A percentile compares a stretch with the other conserved stretches of the same genome.
phyloP scores from a whole-genome alignment of 257 asterid species.

The Echites panduratus region DNA sequence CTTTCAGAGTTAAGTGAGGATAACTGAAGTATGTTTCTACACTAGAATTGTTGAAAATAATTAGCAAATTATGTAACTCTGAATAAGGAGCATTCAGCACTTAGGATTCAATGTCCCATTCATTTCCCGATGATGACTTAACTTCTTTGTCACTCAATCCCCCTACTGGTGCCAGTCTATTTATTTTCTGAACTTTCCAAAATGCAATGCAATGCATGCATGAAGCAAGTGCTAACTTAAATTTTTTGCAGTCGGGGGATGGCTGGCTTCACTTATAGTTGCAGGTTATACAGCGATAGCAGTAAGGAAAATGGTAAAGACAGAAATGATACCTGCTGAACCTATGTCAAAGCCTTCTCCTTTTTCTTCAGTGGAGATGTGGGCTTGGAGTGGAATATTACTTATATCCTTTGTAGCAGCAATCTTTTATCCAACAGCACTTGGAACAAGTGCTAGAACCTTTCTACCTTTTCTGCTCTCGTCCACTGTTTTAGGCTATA shows the following conservation, averaged over 20 bases:
- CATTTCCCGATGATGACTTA: background rate
- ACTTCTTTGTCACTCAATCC: background rate
- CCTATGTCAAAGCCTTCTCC: constrained; percentile 93
- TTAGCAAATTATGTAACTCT: background rate
- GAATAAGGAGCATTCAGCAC: background rate
- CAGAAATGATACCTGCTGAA: constrained; percentile 81
- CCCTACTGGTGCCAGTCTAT: background rate
- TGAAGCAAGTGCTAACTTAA: background rate
- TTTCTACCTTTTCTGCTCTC: constrained; percentile 94
- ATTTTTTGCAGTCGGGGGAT: constrained; percentile 65
- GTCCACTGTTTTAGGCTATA: constrained; percentile 80
- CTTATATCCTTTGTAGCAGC: constrained; percentile 64
- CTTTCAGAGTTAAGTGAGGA: background rate
- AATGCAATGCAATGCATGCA: background rate
- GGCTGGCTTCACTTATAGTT: constrained; percentile 85
- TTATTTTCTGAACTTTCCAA: background rate
- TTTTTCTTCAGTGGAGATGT: constrained; percentile 60
- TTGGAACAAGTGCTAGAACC: constrained; percentile 82
- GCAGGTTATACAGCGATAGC: constrained; percentile 92
- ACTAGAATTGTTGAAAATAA: background rate
- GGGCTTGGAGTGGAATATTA: constrained; percentile 76
- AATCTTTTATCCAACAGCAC: constrained; percentile 56
- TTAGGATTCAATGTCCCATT: background rate
- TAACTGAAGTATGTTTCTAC: background rate
- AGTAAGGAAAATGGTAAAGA: constrained; percentile 78